Conservation (phyloP, 2,329 filamentous ascomycete species). For the Fusarium hainanense region DNA sequence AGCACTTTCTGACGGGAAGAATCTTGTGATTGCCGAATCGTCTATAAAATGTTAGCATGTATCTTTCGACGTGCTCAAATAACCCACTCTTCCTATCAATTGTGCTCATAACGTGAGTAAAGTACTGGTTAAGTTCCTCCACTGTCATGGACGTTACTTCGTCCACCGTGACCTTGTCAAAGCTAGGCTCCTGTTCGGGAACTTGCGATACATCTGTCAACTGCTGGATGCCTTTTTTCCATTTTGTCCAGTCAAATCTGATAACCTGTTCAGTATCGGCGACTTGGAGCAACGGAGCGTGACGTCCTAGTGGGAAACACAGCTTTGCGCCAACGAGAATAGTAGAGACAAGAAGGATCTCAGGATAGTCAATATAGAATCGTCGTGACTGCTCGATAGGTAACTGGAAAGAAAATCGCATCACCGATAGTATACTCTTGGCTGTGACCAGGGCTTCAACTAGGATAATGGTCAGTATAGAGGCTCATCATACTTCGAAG, state of each 20-base stretch:
- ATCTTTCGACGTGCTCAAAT: too few relatives aligned
- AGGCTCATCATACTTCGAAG: too few relatives aligned
- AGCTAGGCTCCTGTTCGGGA: conserved; percentile 45
- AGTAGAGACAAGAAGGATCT: conserved; percentile 76
- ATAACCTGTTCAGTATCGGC: conserved; percentile 26
- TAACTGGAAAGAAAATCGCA: conserved; percentile 67
- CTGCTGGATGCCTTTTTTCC: conserved; percentile 65
- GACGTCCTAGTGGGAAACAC: conserved; percentile 77
- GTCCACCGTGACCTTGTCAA: conserved; percentile 67
- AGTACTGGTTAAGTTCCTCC: conserved; percentile 73
- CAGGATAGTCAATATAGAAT: conserved; percentile 72
- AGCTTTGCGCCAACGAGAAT: conserved; percentile 83
- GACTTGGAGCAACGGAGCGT: conserved; percentile 54
- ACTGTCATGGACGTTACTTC: conserved; percentile 72
- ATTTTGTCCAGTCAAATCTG: conserved; percentile 75
- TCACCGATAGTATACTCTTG: conserved; percentile 58
- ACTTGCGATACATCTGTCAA: conserved; percentile 24
- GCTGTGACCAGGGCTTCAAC: conserved; percentile 61
- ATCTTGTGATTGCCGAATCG: conserved; percentile 47
- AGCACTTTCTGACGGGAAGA: conserved; percentile 51
- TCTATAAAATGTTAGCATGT: conserved; percentile 37
- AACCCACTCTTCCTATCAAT: conserved; percentile 51
- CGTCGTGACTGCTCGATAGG: conserved; percentile 58
- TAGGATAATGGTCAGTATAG: conserved; percentile 52
- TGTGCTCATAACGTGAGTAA: conserved; percentile 56